phyloP scores from a whole-genome alignment of 495 filamentous ascomycete genomes.

The Poronia punctata region DNA sequence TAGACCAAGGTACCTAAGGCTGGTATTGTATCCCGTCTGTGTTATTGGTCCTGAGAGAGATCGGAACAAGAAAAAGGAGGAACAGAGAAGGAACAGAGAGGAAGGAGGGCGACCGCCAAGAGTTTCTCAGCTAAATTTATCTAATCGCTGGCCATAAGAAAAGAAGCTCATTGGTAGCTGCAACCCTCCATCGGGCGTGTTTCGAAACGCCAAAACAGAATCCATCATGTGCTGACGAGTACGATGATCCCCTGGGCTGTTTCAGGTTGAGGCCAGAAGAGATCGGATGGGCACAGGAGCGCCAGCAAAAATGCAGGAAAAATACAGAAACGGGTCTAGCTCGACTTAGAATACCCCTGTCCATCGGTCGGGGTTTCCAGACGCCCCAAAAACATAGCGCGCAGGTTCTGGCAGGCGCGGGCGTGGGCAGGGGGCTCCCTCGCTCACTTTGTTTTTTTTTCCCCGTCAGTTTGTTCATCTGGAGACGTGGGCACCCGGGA shows the following conservation, averaged over 20 bases:
- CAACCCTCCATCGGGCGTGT: constrained; percentile 28
- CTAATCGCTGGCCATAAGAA: constrained; percentile 6
- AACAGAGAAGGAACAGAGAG: not conserved
- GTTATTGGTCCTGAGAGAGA: no score
- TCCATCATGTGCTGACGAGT: constrained; percentile 10
- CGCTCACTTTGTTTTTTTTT: no score
- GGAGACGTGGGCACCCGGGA: no score
- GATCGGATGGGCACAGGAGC: no score
- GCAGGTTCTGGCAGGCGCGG: not conserved
- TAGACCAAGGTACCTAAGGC: no score
- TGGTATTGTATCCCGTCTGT: no score
- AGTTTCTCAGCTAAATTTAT: constrained; percentile 5
- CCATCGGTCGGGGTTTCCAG: constrained; percentile 3
- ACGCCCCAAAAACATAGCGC: no score
- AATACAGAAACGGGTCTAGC: constrained; percentile 15
- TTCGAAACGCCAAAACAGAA: constrained; percentile 28
- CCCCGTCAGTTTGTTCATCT: no score
- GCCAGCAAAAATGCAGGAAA: no score
- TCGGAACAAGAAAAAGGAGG: no score
- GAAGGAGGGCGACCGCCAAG: not conserved
- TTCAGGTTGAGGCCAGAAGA: constrained; percentile 28
- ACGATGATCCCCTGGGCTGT: constrained; percentile 24
- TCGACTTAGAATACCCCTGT: constrained; percentile 4
- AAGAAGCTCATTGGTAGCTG: constrained; percentile 19
- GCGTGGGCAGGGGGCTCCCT: no score